Conservation (phyloP, 148 eudicot genomes). For the Camellia lanceoleosa region DNA sequence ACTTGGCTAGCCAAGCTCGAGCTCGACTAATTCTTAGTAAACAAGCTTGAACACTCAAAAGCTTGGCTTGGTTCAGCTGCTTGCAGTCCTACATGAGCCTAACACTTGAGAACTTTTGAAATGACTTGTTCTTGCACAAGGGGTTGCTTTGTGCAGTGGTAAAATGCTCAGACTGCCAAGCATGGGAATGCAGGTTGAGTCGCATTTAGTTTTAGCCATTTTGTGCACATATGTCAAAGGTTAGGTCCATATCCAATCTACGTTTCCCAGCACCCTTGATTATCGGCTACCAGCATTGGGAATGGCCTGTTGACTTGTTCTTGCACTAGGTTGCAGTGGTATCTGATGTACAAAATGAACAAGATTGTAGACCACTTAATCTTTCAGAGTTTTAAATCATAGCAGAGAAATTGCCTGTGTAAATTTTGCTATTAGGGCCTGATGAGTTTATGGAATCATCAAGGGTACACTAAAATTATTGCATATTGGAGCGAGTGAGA, state of each 20-base stretch:
- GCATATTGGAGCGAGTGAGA: background rate
- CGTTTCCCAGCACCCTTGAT: background rate
- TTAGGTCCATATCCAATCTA: background rate
- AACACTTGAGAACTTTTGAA: background rate
- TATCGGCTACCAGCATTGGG: background rate
- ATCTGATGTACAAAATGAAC: background rate
- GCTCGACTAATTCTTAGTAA: no score
- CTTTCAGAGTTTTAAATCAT: background rate
- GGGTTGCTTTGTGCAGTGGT: background rate
- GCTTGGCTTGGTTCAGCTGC: no score
- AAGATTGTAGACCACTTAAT: background rate
- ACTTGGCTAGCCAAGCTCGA: no score
- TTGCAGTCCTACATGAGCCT: no score
- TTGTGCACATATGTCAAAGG: background rate
- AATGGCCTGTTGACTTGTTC: background rate
- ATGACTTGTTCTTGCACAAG: background rate
- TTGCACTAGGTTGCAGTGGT: background rate
- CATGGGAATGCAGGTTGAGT: background rate
- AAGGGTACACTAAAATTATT: background rate
- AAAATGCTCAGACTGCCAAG: background rate
- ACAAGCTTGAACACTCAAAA: no score
- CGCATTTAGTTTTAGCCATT: background rate
- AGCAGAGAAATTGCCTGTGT: background rate
- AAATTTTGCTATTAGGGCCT: background rate
- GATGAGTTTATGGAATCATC: conserved; percentile 4